These are phyloP conservation scores for Mimosa bimucronata DNA, from an alignment of 306 rosid genomes.

Conservation along the genomic window DNA sequence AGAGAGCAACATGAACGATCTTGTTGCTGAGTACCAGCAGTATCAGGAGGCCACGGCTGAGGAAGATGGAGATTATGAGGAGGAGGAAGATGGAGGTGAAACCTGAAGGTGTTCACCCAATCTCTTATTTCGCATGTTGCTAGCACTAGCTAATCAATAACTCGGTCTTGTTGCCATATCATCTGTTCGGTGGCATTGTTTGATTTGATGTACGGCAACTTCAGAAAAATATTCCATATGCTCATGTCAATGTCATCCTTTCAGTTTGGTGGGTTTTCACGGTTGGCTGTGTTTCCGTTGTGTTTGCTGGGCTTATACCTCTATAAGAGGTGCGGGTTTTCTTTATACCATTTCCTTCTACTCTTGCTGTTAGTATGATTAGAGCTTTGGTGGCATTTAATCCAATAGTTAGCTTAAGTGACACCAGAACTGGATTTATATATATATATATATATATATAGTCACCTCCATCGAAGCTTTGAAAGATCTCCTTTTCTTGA, in stretches of 20 bases:
- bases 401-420: background rate
- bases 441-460: background rate
- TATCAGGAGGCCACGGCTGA: conserved; percentile 68
- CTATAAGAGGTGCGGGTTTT: background rate
- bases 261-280: background rate
- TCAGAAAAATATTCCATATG: no score
- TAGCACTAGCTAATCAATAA: conserved; percentile 34
- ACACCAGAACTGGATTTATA: background rate
- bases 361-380: background rate
- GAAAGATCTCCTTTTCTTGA: background rate
- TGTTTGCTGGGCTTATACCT: background rate
- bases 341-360: background rate
- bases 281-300: background rate
- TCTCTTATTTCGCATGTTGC: conserved; percentile 41
- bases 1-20: conserved; percentile 82
- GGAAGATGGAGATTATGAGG: conserved; percentile 52
- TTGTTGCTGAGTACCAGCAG: conserved; percentile 79
- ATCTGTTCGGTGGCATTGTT: conserved; percentile 4
- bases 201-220: background rate
- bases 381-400: background rate
- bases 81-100: conserved; percentile 42
- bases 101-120: conserved; percentile 44
- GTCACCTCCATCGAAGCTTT: background rate
- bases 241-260: no score
- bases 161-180: conserved; percentile 4